Evolutionary conservation across 495 filamentous ascomycete genomes (phyloP), one percentile per base, ranked within the genome.

Genomic region (Acidomyces sp.): DNA sequence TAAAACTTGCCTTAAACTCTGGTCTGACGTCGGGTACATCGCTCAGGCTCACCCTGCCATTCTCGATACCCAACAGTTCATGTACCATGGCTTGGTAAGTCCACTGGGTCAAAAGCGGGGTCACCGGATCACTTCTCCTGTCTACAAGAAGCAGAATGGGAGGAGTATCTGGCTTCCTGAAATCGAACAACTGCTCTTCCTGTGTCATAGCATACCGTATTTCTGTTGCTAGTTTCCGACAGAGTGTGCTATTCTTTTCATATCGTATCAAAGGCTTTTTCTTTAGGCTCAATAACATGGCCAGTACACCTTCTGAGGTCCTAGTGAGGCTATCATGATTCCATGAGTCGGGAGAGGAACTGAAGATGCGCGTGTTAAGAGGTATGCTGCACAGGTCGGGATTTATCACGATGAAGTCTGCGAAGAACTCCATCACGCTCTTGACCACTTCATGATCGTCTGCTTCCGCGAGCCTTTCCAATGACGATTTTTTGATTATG

Each of bases 41-140:
- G 44, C 75, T 78, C 30, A 97, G 67, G 53, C 93, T 81, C 3
- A 96, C 88, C 16, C 85, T 72, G 15, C 90, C 90, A 58, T 94
- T 94, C 43, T 83, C 70, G 40, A 97, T 94, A 11, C 90, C 92
- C 24, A 96, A 70, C 18, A 95, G 62, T 48, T 96, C 90, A 55
- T 97, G 90, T 1, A 96, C 92, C 90, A 96, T 96, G 6, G 92
- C 92, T 59, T 96, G 90, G 57, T 97, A 97, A 21, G 90, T 96
- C 90, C 90, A 97, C 57, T 97, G 90, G 7, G 83, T 92, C 32
- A 97, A 70, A 19, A 97, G 62, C 0, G 90, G 90, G n/a, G 90
- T 97, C 29, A 95, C 78, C 1, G 90, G 92, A 49, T 97, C 90
- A 58, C 95, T 87, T 58, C 90, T 74, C 23, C 90, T 75, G 61